Percentiles rank a stretch among this genome's conserved stretches.
phyloP scores from a whole-genome alignment of 192 early-diverging fungal genomes.

The Entomortierella chlamydospora region DNA sequence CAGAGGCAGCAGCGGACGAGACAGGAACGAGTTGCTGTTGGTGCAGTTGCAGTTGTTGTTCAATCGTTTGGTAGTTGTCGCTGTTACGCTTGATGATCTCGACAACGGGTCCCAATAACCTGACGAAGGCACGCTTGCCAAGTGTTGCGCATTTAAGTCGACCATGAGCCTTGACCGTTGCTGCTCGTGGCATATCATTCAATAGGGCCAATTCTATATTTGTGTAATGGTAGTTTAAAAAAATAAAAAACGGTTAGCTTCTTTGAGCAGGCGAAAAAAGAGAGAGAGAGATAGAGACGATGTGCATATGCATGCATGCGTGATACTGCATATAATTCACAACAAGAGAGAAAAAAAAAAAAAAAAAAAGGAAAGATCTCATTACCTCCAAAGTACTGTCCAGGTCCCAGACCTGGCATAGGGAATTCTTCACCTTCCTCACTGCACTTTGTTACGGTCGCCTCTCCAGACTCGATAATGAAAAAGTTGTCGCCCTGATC shows the following conservation, averaged over 20 bases:
- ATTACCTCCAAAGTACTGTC: constrained; percentile 97
- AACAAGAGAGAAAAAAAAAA: not conserved
- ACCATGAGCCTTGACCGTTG: constrained; percentile 88
- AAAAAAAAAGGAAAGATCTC: constrained; percentile 5
- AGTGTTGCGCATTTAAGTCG: constrained; percentile 95
- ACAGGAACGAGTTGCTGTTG: constrained; percentile 32
- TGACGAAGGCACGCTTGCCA: constrained; percentile 95
- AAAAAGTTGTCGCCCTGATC: constrained; percentile 96
- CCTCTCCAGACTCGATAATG: constrained; percentile 95
- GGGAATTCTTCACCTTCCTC: constrained; percentile 83
- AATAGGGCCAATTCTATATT: constrained; percentile 91
- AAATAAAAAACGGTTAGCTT: constrained; percentile 1
- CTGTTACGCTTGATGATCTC: constrained; percentile 97
- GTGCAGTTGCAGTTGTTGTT: constrained; percentile 55
- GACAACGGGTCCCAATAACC: constrained; percentile 93
- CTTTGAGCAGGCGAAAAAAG: not conserved
- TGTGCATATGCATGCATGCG: no score
- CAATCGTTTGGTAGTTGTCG: constrained; percentile 83
- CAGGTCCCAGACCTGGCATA: constrained; percentile 78
- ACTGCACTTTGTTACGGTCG: constrained; percentile 82
- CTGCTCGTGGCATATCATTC: constrained; percentile 92
- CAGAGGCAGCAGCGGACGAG: constrained; percentile 13
- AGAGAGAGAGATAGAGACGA: no score
- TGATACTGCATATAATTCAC: no score
- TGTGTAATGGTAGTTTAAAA: not conserved